phyloP scores from a whole-genome alignment of 768 basidiomycete genomes.

The Trametes cingulata region DNA sequence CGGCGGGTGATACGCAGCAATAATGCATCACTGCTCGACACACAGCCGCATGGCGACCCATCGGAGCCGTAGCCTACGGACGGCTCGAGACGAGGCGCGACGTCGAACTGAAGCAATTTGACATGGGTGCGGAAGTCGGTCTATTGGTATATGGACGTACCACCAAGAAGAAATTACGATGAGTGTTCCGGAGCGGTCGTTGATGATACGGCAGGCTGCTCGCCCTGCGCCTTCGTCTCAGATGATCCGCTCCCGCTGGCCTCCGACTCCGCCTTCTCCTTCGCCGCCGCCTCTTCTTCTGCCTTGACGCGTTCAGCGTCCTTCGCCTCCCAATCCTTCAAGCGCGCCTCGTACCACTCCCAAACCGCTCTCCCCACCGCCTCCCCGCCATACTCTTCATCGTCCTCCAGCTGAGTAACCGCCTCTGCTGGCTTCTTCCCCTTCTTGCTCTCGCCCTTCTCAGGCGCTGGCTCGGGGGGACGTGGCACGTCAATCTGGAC shows the following conservation, averaged over 20 bases:
- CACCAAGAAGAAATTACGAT: neutral
- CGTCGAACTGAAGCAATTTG: neutral
- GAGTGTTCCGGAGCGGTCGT: neutral
- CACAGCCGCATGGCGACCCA: conserved; percentile 8
- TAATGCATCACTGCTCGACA: conserved; percentile 8
- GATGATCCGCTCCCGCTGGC: neutral
- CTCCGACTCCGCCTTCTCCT: conserved; percentile 8
- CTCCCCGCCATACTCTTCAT: conserved; percentile 74
- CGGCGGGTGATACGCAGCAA: conserved; percentile 5
- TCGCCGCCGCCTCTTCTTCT: conserved; percentile 9
- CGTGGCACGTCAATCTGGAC: conserved; percentile 36
- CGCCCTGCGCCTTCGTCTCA: neutral
- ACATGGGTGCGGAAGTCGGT: neutral
- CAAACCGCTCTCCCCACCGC: conserved; percentile 66
- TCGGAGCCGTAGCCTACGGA: neutral
- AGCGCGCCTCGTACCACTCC: conserved; percentile 69
- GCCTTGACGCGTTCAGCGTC: conserved; percentile 17
- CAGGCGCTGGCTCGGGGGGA: conserved; percentile 21
- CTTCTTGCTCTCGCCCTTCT: conserved; percentile 27
- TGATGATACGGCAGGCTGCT: neutral
- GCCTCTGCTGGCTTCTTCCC: conserved; percentile 28
- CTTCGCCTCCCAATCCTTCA: conserved; percentile 63
- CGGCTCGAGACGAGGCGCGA: neutral
- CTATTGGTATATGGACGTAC: conserved; percentile 11
- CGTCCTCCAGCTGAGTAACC: conserved; percentile 49